Evolutionary conservation across 2,329 filamentous ascomycete genomes (phyloP).

Genomic region (Sarocladium kiliense): DNA sequence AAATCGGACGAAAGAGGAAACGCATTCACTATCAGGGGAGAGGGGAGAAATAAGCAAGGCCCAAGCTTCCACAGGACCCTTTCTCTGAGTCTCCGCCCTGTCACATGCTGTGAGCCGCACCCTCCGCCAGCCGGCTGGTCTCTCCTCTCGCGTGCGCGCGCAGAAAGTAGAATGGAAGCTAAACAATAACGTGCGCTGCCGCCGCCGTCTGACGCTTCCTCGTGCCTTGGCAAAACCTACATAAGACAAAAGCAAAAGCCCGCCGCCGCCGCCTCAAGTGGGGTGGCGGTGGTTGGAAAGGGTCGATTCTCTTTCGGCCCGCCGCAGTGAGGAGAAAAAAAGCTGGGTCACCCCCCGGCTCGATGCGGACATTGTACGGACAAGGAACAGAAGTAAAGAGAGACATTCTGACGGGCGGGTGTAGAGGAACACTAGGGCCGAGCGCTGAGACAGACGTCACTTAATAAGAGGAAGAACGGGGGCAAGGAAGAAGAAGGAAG

Average conservation of each 20-base stretch:
- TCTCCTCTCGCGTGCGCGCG: neutral
- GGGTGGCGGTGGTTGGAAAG: neutral
- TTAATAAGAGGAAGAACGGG: neutral
- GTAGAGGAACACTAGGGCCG: neutral
- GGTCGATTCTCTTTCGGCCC: neutral
- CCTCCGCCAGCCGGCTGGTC: neutral
- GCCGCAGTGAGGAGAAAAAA: neutral
- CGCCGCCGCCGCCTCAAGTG: neutral
- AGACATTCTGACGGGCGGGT: neutral
- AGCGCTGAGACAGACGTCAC: conserved; percentile 3
- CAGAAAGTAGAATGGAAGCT: neutral
- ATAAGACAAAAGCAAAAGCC: neutral
- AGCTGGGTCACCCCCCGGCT: too few species aligned
- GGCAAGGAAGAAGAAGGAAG: neutral
- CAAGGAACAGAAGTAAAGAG: neutral
- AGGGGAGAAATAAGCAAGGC: neutral
- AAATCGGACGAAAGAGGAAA: conserved; percentile 1
- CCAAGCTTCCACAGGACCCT: neutral
- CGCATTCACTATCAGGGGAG: neutral
- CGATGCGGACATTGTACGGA: too few species aligned
- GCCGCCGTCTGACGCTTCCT: neutral
- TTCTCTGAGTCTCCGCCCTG: neutral
- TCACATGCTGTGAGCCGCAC: neutral
- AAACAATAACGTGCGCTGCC: neutral
- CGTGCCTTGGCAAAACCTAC: neutral